Percentiles rank a stretch among this genome's conserved stretches.
phyloP scores from a whole-genome alignment of 1,284 basidiomycete species.

The Coniferiporia sulphurascens region DNA sequence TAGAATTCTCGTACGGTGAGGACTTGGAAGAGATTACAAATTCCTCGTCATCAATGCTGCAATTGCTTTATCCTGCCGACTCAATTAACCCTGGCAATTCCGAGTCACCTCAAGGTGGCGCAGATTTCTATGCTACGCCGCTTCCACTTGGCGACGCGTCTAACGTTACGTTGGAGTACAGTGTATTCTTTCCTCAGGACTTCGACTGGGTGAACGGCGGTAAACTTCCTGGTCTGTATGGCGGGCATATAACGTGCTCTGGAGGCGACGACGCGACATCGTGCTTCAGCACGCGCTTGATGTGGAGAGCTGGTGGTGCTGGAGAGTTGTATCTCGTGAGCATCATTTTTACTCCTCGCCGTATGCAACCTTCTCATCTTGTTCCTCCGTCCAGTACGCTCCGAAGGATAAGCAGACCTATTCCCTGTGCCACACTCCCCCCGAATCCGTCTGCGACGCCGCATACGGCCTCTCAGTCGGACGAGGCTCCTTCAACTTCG shows the following conservation, averaged over 20 bases:
- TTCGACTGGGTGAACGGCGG: constrained; percentile 61
- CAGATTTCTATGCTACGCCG: constrained; percentile 27
- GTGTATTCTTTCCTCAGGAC: constrained; percentile 25
- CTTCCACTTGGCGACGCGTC: constrained; percentile 21
- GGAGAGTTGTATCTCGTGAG: constrained; percentile 73
- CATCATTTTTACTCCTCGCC: not conserved
- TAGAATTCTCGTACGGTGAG: not conserved
- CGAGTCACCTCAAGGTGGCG: constrained; percentile 27
- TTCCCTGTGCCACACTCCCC: constrained; percentile 50
- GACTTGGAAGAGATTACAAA: constrained; percentile 26
- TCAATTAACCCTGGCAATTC: constrained; percentile 26
- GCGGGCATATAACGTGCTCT: constrained; percentile 61
- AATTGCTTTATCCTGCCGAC: constrained; percentile 25
- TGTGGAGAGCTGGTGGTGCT: constrained; percentile 61
- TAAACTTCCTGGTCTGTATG: constrained; percentile 70
- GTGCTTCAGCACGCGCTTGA: constrained; percentile 71
- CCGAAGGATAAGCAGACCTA: constrained; percentile 45
- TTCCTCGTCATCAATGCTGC: constrained; percentile 29
- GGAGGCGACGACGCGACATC: constrained; percentile 57
- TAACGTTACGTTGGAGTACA: constrained; percentile 24
- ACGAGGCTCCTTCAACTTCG: constrained; percentile 67
- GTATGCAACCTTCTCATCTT: not conserved
- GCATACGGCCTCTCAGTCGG: constrained; percentile 69
- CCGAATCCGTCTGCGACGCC: constrained; percentile 55
- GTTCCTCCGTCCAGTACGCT: constrained; percentile 21